These are phyloP conservation scores for Aureobasidium leucospermi DNA, from an alignment of 2,329 filamentous ascomycete genomes.

Conservation along the genomic window DNA sequence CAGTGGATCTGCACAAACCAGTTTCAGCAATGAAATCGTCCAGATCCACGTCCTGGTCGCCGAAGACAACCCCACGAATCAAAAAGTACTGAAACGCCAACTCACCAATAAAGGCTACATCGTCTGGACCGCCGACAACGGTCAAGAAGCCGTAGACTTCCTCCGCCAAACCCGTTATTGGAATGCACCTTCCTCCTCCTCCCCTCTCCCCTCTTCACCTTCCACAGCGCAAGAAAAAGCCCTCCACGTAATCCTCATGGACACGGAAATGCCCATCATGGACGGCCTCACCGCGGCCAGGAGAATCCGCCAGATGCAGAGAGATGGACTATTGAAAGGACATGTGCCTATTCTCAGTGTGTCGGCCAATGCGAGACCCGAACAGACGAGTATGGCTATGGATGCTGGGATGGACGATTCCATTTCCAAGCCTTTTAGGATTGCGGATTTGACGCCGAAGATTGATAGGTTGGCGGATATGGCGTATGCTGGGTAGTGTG, in stretches of 20 bases:
- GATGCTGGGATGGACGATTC: slow-evolving; percentile 56
- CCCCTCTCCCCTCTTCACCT: background rate
- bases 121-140: slow-evolving; percentile 33
- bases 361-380: slow-evolving; percentile 69
- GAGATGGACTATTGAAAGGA: slow-evolving; percentile 49
- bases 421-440: slow-evolving; percentile 16
- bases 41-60: slow-evolving; percentile 17
- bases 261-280: slow-evolving; percentile 42
- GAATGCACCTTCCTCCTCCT: slow-evolving; percentile 17
- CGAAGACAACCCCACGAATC: slow-evolving; percentile 30
- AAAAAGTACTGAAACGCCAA: slow-evolving; percentile 33
- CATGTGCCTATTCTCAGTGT: slow-evolving; percentile 71
- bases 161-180: slow-evolving; percentile 22
- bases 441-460: slow-evolving; percentile 15
- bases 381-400: slow-evolving; percentile 66
- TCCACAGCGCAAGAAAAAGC: background rate
- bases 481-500: background rate
- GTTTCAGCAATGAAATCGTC: background rate
- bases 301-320: slow-evolving; percentile 61
- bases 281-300: slow-evolving; percentile 67
- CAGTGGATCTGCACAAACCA: background rate
- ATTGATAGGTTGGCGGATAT: slow-evolving; percentile 12
- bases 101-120: slow-evolving; percentile 29
- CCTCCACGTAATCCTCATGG: slow-evolving; percentile 56
- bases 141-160: slow-evolving; percentile 30